Conservation (phyloP, 257 asterid species). For the Eucommia ulmoides region DNA sequence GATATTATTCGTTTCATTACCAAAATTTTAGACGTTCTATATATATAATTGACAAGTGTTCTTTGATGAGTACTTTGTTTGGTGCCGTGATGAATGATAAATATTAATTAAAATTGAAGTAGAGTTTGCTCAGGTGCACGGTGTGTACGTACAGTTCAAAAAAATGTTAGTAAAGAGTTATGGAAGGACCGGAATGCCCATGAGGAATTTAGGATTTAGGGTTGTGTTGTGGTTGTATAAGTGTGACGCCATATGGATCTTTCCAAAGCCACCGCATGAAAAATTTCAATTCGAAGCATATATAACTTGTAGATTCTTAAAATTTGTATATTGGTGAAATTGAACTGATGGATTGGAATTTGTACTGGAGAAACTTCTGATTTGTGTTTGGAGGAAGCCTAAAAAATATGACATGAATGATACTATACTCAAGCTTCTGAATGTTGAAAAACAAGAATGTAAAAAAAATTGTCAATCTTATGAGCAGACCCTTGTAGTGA, state of each 20-base stretch:
- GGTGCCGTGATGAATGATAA: too few species aligned
- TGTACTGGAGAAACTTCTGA: neutral
- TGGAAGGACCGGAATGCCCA: neutral
- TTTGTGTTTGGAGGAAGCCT: neutral
- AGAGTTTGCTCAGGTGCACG: too few species aligned
- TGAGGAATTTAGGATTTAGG: neutral
- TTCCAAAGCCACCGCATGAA: too few species aligned
- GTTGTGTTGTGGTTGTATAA: neutral
- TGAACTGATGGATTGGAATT: neutral
- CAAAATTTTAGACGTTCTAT: neutral
- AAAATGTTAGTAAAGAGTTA: too few species aligned
- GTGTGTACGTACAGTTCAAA: too few species aligned
- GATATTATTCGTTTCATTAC: neutral
- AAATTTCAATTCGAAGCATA: neutral
- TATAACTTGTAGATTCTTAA: too few species aligned
- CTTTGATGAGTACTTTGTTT: too few species aligned
- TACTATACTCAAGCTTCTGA: neutral
- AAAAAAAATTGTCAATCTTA: too few species aligned
- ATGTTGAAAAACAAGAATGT: neutral
- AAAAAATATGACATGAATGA: neutral
- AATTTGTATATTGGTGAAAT: neutral
- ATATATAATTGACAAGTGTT: neutral
- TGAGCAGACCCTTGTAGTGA: too few species aligned
- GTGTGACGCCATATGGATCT: too few species aligned
- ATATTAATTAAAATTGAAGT: too few species aligned